Evolutionary conservation across 139 green algal genomes (phyloP), one percentile per base, ranked within the genome.

Genomic region (Axilococcus clingmanii): DNA sequence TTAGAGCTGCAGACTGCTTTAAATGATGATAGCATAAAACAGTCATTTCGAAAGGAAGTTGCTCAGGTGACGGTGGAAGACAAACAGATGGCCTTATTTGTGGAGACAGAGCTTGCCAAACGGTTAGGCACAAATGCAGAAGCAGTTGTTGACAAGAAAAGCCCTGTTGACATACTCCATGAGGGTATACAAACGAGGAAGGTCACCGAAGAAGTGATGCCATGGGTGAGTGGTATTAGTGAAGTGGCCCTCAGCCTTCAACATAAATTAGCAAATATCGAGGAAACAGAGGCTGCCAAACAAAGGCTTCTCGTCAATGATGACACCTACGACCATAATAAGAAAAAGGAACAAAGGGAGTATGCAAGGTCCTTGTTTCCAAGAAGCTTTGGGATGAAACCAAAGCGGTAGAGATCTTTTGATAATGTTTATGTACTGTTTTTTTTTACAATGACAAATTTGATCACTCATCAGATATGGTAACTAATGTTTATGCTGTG

Each of bases 201-300:
- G 17, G 35, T 60, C 27, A 30, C 43, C 5, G 76, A 85, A 40
- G 52, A 77, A 32, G 55, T 52, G 15, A 29, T 40, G 5, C 55
- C 59, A 14, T 74, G 59, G 44, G 81, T 81, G 46, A 83, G 78
- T 0, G 80, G 79, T 32, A 87, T 94, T 23, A 68, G 68, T 3
- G 84, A 94, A 59, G 82, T 94, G 15, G 57, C 73, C 31, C 58
- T 94, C 16, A 59, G 68, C 6, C 57, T 86, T 38, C 63, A 83
- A 17, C 72, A 76, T 33, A 81, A 84, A 61, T 57, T 94, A 48
- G 57, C 57, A 7, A 90, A 89, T 61, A 93, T 94, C 14, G 84
- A 94, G 55, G 81, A 81, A 24, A 93, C 79, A 2, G 84, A 94
- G 63, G 47, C 37, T 1, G 76, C 78, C n/a, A 94, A 94, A 59